phyloP scores from a whole-genome alignment of 2,329 filamentous ascomycete species.

The Colletotrichum liaoningense region DNA sequence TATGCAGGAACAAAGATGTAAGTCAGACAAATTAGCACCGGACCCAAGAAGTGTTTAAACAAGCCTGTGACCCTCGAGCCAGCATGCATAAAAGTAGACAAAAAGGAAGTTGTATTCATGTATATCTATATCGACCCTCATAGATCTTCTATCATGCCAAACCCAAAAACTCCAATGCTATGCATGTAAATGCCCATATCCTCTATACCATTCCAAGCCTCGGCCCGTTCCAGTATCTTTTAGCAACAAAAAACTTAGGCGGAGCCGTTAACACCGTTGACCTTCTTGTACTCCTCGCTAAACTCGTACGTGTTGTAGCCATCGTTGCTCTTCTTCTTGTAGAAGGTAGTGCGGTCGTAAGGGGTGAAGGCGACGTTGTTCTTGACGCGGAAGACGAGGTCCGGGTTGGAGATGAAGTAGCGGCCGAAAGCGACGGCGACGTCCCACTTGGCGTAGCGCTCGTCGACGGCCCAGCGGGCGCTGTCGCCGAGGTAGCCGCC shows the following conservation, averaged over 20 bases:
- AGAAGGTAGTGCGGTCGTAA: slow-evolving; percentile 55
- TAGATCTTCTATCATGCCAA: background rate
- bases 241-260: background rate
- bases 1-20: background rate
- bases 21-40: background rate
- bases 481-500: slow-evolving; percentile 41
- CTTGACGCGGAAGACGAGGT: slow-evolving; percentile 53
- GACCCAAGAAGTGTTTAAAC: background rate
- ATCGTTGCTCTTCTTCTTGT: slow-evolving; percentile 41
- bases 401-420: slow-evolving; percentile 53
- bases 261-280: slow-evolving; percentile 16
- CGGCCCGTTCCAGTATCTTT: background rate
- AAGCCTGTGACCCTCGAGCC: background rate
- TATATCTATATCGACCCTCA: background rate
- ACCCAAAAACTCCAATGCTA: background rate
- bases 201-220: background rate
- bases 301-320: slow-evolving; percentile 47
- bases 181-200: background rate
- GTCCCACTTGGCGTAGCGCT: slow-evolving; percentile 40
- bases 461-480: slow-evolving; percentile 42
- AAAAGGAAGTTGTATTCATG: background rate
- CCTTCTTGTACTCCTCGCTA: slow-evolving; percentile 37
- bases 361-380: slow-evolving; percentile 48
- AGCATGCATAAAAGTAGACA: background rate
- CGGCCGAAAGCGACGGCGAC: slow-evolving; percentile 49